Conservation (phyloP, 768 basidiomycete genomes). For the Pisolithus microcarpus region DNA sequence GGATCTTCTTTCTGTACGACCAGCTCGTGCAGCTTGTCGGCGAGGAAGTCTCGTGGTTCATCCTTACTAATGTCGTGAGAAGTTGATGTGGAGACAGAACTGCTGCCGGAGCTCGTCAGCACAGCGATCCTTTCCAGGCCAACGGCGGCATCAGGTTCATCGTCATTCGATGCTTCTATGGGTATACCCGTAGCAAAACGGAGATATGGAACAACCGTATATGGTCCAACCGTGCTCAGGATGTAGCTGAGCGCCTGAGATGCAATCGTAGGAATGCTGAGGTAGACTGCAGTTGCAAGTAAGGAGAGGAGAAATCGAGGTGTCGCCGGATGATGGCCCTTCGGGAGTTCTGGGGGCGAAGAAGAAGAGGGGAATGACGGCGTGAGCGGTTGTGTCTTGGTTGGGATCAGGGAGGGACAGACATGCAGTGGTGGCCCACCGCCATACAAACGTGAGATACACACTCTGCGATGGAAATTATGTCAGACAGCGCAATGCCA, state of each 20-base stretch:
- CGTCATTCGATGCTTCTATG: slow-evolving; percentile 36
- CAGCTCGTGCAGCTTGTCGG: slow-evolving; percentile 26
- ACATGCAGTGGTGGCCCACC: slow-evolving; percentile 73
- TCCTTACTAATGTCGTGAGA: not conserved
- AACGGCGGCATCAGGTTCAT: slow-evolving; percentile 54
- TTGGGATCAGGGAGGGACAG: slow-evolving; percentile 57
- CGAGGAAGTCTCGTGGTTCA: slow-evolving; percentile 17
- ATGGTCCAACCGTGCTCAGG: slow-evolving; percentile 69
- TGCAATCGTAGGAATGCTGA: slow-evolving; percentile 72
- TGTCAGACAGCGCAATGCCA: slow-evolving; percentile 1
- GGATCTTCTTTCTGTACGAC: slow-evolving; percentile 33
- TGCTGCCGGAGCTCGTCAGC: slow-evolving; percentile 32
- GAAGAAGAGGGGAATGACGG: slow-evolving; percentile 44
- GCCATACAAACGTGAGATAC: slow-evolving; percentile 81
- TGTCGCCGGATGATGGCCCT: slow-evolving; percentile 62
- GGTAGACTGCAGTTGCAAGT: slow-evolving; percentile 79
- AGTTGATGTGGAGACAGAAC: slow-evolving; percentile 2
- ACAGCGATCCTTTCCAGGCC: slow-evolving; percentile 66
- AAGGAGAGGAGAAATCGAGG: slow-evolving; percentile 81
- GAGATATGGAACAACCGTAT: slow-evolving; percentile 70
- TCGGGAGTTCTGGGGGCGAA: slow-evolving; percentile 29
- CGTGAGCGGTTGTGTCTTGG: slow-evolving; percentile 62
- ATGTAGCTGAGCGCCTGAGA: slow-evolving; percentile 69
- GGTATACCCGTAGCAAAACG: slow-evolving; percentile 73
- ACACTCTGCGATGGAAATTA: slow-evolving; percentile 46